phyloP scores from a whole-genome alignment of 2,329 filamentous ascomycete genomes.

The Raffaelea arxii region DNA sequence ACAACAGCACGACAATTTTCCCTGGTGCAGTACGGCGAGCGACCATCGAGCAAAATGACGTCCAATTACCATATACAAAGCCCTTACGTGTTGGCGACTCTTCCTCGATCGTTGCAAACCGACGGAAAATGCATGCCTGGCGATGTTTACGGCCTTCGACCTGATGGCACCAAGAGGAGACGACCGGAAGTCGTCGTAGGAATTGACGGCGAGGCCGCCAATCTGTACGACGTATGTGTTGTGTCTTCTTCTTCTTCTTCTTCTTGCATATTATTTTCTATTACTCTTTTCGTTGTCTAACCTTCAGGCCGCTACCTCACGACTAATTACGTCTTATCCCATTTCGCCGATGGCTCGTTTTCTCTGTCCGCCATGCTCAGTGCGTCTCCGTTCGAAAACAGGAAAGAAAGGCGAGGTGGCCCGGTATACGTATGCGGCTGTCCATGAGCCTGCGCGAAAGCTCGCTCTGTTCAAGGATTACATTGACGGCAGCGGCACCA shows the following conservation, averaged over 20 bases:
- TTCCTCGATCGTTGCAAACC: slow-evolving; percentile 45
- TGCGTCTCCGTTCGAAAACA: slow-evolving; percentile 40
- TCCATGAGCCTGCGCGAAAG: slow-evolving; percentile 36
- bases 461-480: slow-evolving; percentile 52
- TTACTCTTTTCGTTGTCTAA: slow-evolving; percentile 5
- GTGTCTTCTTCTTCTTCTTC: neutral
- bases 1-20: too few relatives aligned
- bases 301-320: slow-evolving; percentile 47
- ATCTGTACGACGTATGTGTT: slow-evolving; percentile 52
- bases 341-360: slow-evolving; percentile 56
- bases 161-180: slow-evolving; percentile 49
- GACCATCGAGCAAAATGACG: slow-evolving; percentile 31
- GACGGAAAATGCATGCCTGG: slow-evolving; percentile 44
- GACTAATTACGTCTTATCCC: slow-evolving; percentile 56
- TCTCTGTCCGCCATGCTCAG: slow-evolving; percentile 50
- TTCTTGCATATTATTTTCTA: slow-evolving; percentile 8
- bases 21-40: too few relatives aligned
- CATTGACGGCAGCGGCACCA: slow-evolving; percentile 39
- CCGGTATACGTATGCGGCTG: slow-evolving; percentile 54
- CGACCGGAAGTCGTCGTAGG: slow-evolving; percentile 54
- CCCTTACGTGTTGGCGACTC: slow-evolving; percentile 52
- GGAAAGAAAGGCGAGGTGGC: slow-evolving; percentile 24
- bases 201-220: slow-evolving; percentile 53
- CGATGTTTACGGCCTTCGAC: slow-evolving; percentile 50
- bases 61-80: slow-evolving; percentile 52